Evolutionary conservation across 1,284 basidiomycete species (phyloP), one percentile per base, ranked within the genome.

Genomic region (Malassezia equina): DNA sequence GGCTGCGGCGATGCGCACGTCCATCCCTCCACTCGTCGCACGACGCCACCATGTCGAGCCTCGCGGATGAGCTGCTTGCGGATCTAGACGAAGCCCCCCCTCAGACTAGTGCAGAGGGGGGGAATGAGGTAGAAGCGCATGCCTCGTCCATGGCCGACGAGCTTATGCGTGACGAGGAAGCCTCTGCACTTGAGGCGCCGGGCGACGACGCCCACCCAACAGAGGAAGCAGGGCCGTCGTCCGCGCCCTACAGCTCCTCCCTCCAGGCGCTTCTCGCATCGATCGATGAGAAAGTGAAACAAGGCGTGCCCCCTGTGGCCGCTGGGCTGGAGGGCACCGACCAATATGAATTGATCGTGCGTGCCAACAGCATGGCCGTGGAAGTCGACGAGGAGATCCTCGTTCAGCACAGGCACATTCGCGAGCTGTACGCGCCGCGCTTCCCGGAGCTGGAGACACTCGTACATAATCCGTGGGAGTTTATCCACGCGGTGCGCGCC

Each of bases 351-450:
- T 80, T 98, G 56, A 96, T 98, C 66, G 94, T 99, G 2, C 84
- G 88, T 64, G 89, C 93, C 12, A 99, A 99, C 79, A 99, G 98
- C 77, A 79, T 96, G 57, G 90, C 90, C 1, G 94, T 99, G 17
- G 94, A 99, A 66, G 85, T 98, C 1, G 94, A 99, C 76, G 98
- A 99, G 68, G 94, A 98, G 76, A 88, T 95, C 55, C 80, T 98
- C 55, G 80, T 98, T 24, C 91, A 96, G 1, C 90, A 99, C 79
- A 98, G 98, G 85, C 98, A 95, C 79, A 94, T 98, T 69, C 85
- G 94, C 62, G 94, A 99, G 73, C 93, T 96, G 77, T 99, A 98
- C 75, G 83, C 86, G 1, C 82, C 87, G 21, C 88, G 91, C 61
- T 99, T 98, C 75, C 93, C 94, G 9, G 93, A 98, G 69, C 82